These are phyloP conservation scores for Metroxylon sagu DNA, from an alignment of 176 grass and related monocot species.

Conservation along the genomic window DNA sequence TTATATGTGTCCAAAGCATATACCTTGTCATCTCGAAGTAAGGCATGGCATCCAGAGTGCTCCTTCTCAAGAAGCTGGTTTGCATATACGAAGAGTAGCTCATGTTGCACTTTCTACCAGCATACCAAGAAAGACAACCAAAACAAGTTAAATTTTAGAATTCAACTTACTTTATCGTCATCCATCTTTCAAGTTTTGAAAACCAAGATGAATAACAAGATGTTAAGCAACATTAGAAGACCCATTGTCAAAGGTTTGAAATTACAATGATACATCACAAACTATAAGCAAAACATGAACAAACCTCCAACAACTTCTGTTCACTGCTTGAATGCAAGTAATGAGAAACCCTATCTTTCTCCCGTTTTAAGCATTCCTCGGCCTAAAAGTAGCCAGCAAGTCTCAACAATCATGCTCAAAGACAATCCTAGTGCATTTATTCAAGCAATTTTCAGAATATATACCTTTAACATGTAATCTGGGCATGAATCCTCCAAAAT, in stretches of 20 bases:
- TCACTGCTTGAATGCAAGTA: conserved; percentile 92
- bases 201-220: neutral
- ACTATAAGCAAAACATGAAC: conserved; percentile 5
- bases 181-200: neutral
- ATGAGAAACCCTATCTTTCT: conserved; percentile 88
- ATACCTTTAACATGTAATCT: conserved; percentile 96
- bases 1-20: neutral
- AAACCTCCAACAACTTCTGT: conserved; percentile 87
- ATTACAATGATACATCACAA: too few relatives aligned
- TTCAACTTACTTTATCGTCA: neutral
- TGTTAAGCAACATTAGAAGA: too few relatives aligned
- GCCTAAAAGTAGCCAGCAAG: conserved; percentile 39
- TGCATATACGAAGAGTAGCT: conserved; percentile 76
- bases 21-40: conserved; percentile 96
- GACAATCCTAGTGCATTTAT: too few relatives aligned
- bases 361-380: conserved; percentile 79
- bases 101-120: conserved; percentile 82
- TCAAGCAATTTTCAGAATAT: too few relatives aligned
- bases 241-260: too few relatives aligned
- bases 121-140: too few relatives aligned
- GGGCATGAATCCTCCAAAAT: conserved; percentile 90
- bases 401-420: too few relatives aligned
- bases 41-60: conserved; percentile 81
- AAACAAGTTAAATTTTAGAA: neutral
- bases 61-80: conserved; percentile 86